Evolutionary conservation across 805 yeast genomes (phyloP), one percentile per base, ranked within the genome.

Genomic region (Torulaspora delbrueckii): DNA sequence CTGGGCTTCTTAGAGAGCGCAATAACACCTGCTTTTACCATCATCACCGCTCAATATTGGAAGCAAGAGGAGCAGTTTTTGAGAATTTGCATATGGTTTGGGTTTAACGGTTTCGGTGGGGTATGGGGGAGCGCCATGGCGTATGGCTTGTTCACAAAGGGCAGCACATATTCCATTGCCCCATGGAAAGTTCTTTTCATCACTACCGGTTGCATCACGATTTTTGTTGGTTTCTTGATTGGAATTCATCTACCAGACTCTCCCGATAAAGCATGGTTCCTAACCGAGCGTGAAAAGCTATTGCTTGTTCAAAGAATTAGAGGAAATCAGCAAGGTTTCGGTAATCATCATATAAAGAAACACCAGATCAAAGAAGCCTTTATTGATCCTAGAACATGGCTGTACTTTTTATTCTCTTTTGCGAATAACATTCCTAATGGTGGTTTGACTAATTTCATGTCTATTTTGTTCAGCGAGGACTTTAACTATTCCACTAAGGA

Each of bases 161-260:
- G 60, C 10, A 65, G 60, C n/a, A 42, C 57, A 7, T 76, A 71
- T 59, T 42, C 68, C 23, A 62, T 79, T 4, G 69, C 63, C 2
- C 70, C 82, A 3, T 85, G 90, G 90, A 79, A 76, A 56, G 59
- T 78, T 10, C 60, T 81, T 3, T 84, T 75, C 58, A 65, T 84
- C 39, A 68, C 82, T 25, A 73, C 77, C 34, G 95, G 93, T 12
- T 59, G 71, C 6, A 70, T 79, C 46, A 81, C 87, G 2, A 61
- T 81, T 5, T 56, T 74, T 8, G 55, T 78, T 12, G 85, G 84
- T 5, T 42, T 74, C 8, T 43, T 72, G 8, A 68, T 79, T 47
- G 60, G 62, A 36, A 51, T 77, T 43, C 77, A 76, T 60, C 57
- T 83, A 40, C 86, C 86, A 12, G 81, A 78, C 52, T 60, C 68